Base-by-base conservation (phyloP, 225 moss, liverwort and hornwort species). In the Ulota crispa region DNA sequence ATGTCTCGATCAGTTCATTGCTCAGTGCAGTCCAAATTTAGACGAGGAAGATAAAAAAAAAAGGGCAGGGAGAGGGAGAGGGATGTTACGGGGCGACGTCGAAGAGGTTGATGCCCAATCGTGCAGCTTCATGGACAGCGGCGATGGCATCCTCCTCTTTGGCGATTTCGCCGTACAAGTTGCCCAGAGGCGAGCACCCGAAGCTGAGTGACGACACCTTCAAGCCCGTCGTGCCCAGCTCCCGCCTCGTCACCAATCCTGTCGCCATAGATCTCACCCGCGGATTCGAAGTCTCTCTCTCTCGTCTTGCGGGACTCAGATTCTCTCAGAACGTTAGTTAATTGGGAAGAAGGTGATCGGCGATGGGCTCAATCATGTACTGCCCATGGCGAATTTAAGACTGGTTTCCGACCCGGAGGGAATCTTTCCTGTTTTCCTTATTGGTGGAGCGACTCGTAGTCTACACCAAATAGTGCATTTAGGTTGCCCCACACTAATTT, bases 41-140 rank as follows among this genome's bases (percentile, higher is more conserved):
- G 30, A 26, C n/a, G n/a, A 42, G 59, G 50, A 50, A 50, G 18
- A 50, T 15, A 5, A 26, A 14, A 28, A 50, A 5, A 5, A 26
- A 14, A 28, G 47, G 64, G 11, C 0, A 9, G 9, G 9, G 34
- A 3, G 4, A 34, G 34, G n/a, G 30, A 24, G 34, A 65, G 57
- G 67, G 12, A 32, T 4, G 2, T 82, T 82, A 96, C 91, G 97
- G 97, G 34, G 95, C 91, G 65, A 93, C 88, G 65, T 97, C 97
- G 78, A 95, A 95, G 75, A 90, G 91, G 85, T 95, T 97, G 88
- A 97, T 72, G n/a, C 95, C 95, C 81, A 97, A 63, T 28, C 91
- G 94, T n/a, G 91, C 91, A 19, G 90, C 90, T 85, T 88, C 92
- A n/a, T 90, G 92, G 14, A 92, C 83, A 23, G 86, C 75, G 20